Conservation (phyloP, 2,329 filamentous ascomycete species). For the Sporothrix globosa region DNA sequence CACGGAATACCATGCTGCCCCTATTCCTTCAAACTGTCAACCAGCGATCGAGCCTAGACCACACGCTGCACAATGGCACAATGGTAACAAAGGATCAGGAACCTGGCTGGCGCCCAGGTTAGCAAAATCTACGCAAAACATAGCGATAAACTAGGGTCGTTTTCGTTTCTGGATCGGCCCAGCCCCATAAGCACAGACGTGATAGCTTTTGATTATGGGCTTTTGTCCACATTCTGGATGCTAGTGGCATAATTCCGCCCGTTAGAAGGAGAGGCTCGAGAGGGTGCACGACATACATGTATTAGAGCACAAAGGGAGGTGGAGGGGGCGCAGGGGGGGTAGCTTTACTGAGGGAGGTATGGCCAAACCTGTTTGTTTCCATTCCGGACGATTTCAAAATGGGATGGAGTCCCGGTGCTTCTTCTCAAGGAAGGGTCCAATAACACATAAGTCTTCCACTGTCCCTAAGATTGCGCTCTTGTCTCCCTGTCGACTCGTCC, state of each 20-base stretch:
- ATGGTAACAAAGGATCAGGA: background rate
- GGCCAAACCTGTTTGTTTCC: background rate
- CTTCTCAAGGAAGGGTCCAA: background rate
- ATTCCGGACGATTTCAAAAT: background rate
- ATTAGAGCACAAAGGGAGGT: background rate
- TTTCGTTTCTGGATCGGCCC: background rate
- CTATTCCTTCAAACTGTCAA: background rate
- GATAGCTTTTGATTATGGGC: background rate
- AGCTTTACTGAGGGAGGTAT: no score
- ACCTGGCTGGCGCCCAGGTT: background rate
- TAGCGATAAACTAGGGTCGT: background rate
- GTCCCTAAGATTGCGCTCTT: constrained; percentile 2
- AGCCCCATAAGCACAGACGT: background rate
- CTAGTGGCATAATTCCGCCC: background rate
- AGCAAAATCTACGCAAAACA: background rate
- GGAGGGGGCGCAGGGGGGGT: background rate
- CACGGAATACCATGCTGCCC: background rate
- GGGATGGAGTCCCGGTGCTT: background rate
- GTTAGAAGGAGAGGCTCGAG: background rate
- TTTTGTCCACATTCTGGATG: constrained; percentile 13
- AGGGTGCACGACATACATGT: background rate
- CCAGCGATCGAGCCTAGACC: no score
- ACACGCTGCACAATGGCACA: background rate
- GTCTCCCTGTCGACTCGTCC: background rate
- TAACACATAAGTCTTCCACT: background rate